Evolutionary conservation across 2,329 filamentous ascomycete genomes (phyloP).

Genomic region (Sporothrix pseudoabietina): DNA sequence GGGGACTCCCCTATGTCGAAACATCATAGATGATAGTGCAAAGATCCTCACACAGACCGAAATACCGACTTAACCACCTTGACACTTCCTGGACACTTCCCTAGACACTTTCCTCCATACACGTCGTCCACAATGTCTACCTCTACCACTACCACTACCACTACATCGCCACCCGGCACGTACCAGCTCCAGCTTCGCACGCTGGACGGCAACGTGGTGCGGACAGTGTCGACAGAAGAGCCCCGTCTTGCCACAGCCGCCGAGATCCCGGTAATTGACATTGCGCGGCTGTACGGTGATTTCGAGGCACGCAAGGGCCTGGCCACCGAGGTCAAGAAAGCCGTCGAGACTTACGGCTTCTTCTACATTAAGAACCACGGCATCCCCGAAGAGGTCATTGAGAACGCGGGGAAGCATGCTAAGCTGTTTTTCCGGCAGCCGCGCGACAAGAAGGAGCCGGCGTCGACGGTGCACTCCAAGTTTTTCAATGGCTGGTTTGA

Average conservation of each 20-base stretch:
- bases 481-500: constrained; percentile 35
- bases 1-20: neutral
- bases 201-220: constrained; percentile 44
- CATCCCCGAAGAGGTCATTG: constrained; percentile 34
- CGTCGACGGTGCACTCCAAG: constrained; percentile 27
- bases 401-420: constrained; percentile 28
- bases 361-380: constrained; percentile 37
- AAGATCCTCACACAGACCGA: too few species aligned
- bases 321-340: neutral
- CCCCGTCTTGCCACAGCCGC: constrained; percentile 43
- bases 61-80: too few species aligned
- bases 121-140: neutral
- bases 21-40: too few species aligned
- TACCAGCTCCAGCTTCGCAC: constrained; percentile 35
- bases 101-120: neutral
- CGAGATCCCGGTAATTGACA: constrained; percentile 59
- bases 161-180: neutral
- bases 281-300: constrained; percentile 46
- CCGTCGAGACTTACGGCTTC: constrained; percentile 34
- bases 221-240: constrained; percentile 43
- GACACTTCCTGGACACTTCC: too few species aligned
- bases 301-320: constrained; percentile 31
- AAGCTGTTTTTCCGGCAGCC: constrained; percentile 35
- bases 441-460: constrained; percentile 35
- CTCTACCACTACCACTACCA: neutral